These are phyloP conservation scores for Cystofilobasidium macerans DNA, from an alignment of 768 basidiomycete species.

Conservation along the genomic window DNA sequence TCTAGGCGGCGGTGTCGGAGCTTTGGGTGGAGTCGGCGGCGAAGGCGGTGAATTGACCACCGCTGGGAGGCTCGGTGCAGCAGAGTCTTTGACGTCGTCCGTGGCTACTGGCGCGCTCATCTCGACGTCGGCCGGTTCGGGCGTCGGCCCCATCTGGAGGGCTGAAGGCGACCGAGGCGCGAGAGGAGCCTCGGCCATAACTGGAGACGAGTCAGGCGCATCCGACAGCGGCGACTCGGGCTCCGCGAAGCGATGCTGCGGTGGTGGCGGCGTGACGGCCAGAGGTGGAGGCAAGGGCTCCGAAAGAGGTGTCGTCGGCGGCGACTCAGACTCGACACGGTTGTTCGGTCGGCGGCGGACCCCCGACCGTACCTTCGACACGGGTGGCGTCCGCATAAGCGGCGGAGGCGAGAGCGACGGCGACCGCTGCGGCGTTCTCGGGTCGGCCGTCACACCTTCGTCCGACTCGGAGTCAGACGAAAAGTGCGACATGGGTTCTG, in stretches of 20 bases:
- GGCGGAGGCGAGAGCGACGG: not conserved
- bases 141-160: not conserved
- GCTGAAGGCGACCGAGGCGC: not conserved
- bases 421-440: not conserved
- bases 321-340: constrained; percentile 24
- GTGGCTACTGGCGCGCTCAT: too few species aligned
- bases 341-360: constrained; percentile 16
- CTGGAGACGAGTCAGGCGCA: not conserved
- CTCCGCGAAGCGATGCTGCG: not conserved
- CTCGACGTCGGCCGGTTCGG: not conserved
- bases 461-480: constrained; percentile 19
- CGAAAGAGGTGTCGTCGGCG: constrained; percentile 9
- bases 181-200: not conserved
- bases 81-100: too few species aligned
- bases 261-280: not conserved
- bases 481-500: constrained; percentile 25
- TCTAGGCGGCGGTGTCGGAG: not conserved
- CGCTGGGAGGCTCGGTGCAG: too few species aligned
- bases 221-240: not conserved
- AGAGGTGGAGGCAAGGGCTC: not conserved
- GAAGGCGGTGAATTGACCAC: not conserved
- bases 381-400: not conserved
- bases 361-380: not conserved
- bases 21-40: not conserved
- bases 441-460: not conserved